Evolutionary conservation across 2,329 filamentous ascomycete genomes (phyloP).

Genomic region (Westerdykella ornata): DNA sequence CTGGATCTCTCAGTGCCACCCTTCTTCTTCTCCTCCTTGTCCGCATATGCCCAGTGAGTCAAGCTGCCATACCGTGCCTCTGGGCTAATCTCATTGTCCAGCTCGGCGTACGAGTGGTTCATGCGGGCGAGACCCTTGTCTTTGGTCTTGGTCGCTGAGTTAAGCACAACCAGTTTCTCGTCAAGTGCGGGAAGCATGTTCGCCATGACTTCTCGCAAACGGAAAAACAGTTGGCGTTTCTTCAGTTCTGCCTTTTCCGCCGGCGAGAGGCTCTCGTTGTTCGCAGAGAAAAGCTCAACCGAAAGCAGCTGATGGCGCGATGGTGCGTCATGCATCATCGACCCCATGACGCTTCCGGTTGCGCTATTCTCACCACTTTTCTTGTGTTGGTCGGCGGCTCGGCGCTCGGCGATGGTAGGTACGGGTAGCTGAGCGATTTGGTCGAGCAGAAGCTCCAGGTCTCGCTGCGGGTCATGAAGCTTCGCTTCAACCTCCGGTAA

Average conservation of each 20-base stretch:
- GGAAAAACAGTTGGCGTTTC: slow-evolving; percentile 68
- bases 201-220: slow-evolving; percentile 69
- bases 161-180: slow-evolving; percentile 95
- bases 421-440: slow-evolving; percentile 48
- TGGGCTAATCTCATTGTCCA: slow-evolving; percentile 85
- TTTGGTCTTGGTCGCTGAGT: slow-evolving; percentile 83
- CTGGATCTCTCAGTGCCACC: slow-evolving; percentile 65
- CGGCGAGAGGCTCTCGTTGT: slow-evolving; percentile 22
- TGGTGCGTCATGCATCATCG: slow-evolving; percentile 13
- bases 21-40: slow-evolving; percentile 53
- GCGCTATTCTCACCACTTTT: slow-evolving; percentile 36
- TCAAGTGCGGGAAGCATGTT: slow-evolving; percentile 87
- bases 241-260: slow-evolving; percentile 50
- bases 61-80: slow-evolving; percentile 88
- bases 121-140: slow-evolving; percentile 77
- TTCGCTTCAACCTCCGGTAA: slow-evolving; percentile 98
- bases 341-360: slow-evolving; percentile 36
- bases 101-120: slow-evolving; percentile 78
- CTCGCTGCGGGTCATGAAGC: slow-evolving; percentile 79
- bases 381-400: slow-evolving; percentile 21
- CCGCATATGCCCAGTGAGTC: slow-evolving; percentile 92
- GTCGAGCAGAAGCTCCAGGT: slow-evolving; percentile 68
- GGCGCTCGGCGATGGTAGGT: slow-evolving; percentile 32
- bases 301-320: slow-evolving; percentile 19
- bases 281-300: slow-evolving; percentile 17